phyloP scores from a whole-genome alignment of 805 yeast genomes.

The Monosporozyma servazzii region DNA sequence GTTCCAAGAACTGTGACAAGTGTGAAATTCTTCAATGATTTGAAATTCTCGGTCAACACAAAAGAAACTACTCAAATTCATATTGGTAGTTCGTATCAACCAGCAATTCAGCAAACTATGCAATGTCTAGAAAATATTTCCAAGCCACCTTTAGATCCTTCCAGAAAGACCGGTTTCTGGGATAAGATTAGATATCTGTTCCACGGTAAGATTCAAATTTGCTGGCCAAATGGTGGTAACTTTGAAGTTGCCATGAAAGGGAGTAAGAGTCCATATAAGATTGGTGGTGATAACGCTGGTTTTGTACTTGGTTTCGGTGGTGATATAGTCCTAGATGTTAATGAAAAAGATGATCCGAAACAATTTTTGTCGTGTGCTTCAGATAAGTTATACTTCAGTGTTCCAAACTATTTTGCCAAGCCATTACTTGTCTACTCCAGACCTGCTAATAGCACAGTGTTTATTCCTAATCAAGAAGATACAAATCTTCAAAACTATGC shows the following conservation, averaged over 20 bases:
- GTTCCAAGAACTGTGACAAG: slow-evolving; percentile 72
- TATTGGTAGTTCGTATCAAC: slow-evolving; percentile 81
- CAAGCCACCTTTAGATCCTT: slow-evolving; percentile 84
- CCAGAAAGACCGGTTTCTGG: slow-evolving; percentile 84
- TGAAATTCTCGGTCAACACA: slow-evolving; percentile 48
- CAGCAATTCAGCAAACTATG: slow-evolving; percentile 75
- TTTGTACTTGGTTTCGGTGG: slow-evolving; percentile 65
- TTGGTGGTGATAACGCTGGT: slow-evolving; percentile 64
- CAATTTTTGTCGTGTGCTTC: slow-evolving; percentile 58
- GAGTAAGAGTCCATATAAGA: slow-evolving; percentile 65
- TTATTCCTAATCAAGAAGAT: slow-evolving; percentile 36
- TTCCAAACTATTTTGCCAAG: slow-evolving; percentile 62
- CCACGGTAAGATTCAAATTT: slow-evolving; percentile 59
- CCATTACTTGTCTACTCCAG: slow-evolving; percentile 53
- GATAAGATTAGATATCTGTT: slow-evolving; percentile 70
- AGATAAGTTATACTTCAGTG: slow-evolving; percentile 53
- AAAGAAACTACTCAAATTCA: slow-evolving; percentile 53
- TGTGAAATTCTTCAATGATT: slow-evolving; percentile 58
- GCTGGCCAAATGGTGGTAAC: slow-evolving; percentile 41
- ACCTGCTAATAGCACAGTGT: slow-evolving; percentile 35
- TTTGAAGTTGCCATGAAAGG: slow-evolving; percentile 62
- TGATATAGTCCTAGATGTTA: slow-evolving; percentile 49
- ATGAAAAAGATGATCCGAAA: slow-evolving; percentile 58
- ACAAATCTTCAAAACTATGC: slow-evolving; percentile 37
- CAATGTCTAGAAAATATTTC: slow-evolving; percentile 71